Evolutionary conservation across 768 basidiomycete genomes (phyloP).

Genomic region (Naganishia kalamii): DNA sequence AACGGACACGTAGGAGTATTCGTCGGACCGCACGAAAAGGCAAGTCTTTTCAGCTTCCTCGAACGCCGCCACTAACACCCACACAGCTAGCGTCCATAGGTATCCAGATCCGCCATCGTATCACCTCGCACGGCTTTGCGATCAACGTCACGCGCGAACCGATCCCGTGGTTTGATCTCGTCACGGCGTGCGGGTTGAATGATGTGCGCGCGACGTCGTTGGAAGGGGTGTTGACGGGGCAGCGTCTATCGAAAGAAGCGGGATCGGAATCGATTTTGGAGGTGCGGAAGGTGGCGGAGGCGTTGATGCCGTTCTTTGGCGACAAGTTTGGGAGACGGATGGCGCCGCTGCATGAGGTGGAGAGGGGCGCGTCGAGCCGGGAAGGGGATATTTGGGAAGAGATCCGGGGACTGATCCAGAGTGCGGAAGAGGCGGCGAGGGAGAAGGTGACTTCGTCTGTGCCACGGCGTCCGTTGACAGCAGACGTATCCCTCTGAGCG

Average conservation of each 20-base stretch:
- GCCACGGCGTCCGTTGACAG: neutral
- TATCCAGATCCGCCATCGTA: conserved; percentile 86
- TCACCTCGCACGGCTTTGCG: conserved; percentile 92
- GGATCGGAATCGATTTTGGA: neutral
- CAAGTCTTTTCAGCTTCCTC: conserved; percentile 12
- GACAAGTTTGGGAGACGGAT: conserved; percentile 31
- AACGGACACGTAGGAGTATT: conserved; percentile 84
- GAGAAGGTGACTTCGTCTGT: neutral
- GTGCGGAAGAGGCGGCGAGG: neutral
- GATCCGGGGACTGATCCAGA: neutral
- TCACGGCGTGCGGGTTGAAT: conserved; percentile 84
- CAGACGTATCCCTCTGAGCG: neutral
- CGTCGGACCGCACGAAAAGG: conserved; percentile 67
- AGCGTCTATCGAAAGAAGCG: neutral
- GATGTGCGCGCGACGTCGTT: conserved; percentile 68
- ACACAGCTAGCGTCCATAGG: conserved; percentile 77
- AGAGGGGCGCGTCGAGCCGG: neutral
- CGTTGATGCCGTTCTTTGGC: conserved; percentile 32
- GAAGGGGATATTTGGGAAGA: neutral
- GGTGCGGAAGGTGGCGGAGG: conserved; percentile 29
- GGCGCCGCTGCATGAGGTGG: conserved; percentile 1
- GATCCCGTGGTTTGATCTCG: conserved; percentile 71
- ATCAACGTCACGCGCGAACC: conserved; percentile 82
- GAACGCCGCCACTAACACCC: neutral
- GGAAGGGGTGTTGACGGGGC: conserved; percentile 27